phyloP scores from a whole-genome alignment of 495 filamentous ascomycete species.

The Apiosordaria backusii region DNA sequence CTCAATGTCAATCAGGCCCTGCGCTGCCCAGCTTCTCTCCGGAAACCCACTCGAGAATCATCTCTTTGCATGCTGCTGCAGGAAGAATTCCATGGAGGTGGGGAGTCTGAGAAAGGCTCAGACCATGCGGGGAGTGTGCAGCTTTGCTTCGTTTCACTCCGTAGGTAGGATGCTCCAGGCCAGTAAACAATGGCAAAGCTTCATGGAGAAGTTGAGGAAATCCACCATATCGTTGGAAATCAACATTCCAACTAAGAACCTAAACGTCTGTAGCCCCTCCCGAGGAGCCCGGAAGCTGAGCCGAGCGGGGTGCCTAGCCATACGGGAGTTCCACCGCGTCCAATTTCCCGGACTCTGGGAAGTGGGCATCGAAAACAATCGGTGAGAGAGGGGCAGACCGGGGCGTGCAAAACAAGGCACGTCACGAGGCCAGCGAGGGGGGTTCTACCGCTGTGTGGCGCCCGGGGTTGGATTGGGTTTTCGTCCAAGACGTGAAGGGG shows the following conservation, averaged over 20 bases:
- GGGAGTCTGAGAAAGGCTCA: conserved; percentile 3
- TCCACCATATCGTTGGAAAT: neutral
- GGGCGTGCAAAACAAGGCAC: conserved; percentile 20
- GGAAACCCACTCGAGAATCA: conserved; percentile 15
- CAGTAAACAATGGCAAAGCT: neutral
- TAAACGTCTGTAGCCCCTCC: conserved; percentile 2
- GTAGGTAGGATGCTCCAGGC: neutral
- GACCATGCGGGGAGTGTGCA: conserved; percentile 1
- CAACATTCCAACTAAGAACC: conserved; percentile 3
- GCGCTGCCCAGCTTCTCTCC: neutral
- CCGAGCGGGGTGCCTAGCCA: conserved; percentile 14
- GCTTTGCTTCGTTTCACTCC: neutral
- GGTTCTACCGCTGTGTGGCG: conserved; percentile 4
- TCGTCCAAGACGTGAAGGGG: neutral
- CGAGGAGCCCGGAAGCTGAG: conserved; percentile 17
- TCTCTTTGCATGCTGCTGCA: neutral
- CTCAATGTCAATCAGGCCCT: neutral
- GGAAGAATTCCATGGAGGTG: too few species aligned
- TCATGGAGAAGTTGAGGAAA: neutral
- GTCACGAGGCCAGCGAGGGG: conserved; percentile 28
- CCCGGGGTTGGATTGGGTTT: neutral
- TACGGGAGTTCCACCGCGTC: conserved; percentile 18
- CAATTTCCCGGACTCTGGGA: conserved; percentile 24
- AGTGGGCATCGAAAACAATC: conserved; percentile 8
- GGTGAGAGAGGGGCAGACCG: conserved; percentile 12